These are phyloP conservation scores for Ottelia alismoides DNA, from an alignment of 106 monocot species.

Conservation along the genomic window DNA sequence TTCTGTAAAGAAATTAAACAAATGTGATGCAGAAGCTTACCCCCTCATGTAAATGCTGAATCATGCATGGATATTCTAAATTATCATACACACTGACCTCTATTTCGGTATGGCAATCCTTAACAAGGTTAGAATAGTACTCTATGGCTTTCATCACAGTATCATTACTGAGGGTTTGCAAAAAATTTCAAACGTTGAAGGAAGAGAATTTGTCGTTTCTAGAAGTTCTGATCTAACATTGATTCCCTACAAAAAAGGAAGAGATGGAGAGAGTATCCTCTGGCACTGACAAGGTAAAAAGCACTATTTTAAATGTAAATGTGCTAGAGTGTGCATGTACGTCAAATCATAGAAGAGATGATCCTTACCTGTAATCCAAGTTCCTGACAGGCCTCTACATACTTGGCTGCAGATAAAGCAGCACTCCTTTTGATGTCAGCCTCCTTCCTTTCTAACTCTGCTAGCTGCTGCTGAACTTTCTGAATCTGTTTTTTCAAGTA, in stretches of 20 bases:
- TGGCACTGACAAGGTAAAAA: too few relatives aligned
- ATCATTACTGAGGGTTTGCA: constrained; percentile 58
- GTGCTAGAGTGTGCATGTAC: too few relatives aligned
- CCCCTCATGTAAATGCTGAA: neutral
- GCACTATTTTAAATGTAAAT: too few relatives aligned
- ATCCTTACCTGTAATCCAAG: constrained; percentile 81
- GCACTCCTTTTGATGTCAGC: constrained; percentile 85
- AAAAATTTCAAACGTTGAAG: constrained; percentile 56
- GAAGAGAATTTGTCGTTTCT: constrained; percentile 82
- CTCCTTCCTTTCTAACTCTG: constrained; percentile 85
- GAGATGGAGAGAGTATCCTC: too few relatives aligned
- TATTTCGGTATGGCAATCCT: constrained; percentile 83
- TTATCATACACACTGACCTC: constrained; percentile 27
- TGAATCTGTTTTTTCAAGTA: constrained; percentile 88
- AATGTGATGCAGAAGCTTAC: neutral
- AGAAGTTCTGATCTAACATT: constrained; percentile 83
- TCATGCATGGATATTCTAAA: neutral
- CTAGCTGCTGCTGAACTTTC: constrained; percentile 88
- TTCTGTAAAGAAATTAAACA: constrained; percentile 36
- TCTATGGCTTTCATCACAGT: constrained; percentile 53
- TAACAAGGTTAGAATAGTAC: constrained; percentile 86
- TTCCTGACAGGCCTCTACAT: constrained; percentile 80
- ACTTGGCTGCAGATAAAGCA: constrained; percentile 80
- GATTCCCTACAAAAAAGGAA: constrained; percentile 54
- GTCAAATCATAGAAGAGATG: too few relatives aligned